Base-by-base conservation (phyloP, 2,329 filamentous ascomycete species). In the Chaetomiaceae sp. region DNA sequence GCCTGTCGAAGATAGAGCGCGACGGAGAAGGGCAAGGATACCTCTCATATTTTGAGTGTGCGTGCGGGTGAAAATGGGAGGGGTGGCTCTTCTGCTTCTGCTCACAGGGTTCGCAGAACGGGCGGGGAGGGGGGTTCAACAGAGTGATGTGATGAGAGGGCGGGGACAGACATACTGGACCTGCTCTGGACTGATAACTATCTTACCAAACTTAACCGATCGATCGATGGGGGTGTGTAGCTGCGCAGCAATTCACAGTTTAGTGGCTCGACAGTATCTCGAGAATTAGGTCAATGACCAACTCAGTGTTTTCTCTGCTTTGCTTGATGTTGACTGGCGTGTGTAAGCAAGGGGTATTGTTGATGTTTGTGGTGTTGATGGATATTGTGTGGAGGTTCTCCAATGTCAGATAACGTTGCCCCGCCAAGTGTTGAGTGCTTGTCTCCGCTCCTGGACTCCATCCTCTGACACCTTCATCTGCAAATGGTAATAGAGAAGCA, bases 211-310 rank as follows among this genome's bases (percentile, higher is more conserved):
- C n/a, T n/a, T n/a, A n/a, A n/a, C n/a, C n/a, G n/a, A n/a, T n/a
- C n/a, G 31, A 33, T 4, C 12, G 12, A 13, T 14, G 14, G 37
- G 12, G 6, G 14, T 25, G 25, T 17, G 44, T 34, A 41, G 35
- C 37, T 40, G 37, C 19, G 25, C 38, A 48, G 30, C n/a, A 27
- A 27, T 48, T 42, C 17, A 40, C 37, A 46, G 43, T 51, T 46
- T 44, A 37, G 30, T 43, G 34, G 39, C 49, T 45, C 37, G 10
- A 47, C 44, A 46, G 35, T 46, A 34, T 40, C 42, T 45, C 17
- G 43, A 48, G 38, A 47, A 46, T 43, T 21, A 44, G 38, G 46
- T 21, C 48, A 45, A 46, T 42, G n/a, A 51, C 42, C 41, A 40
- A 31, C 25, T 9, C 14, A 9, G 6, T 10, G 21, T 40, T 20